Base-by-base conservation (phyloP, 192 early-diverging fungal genomes). In the Allomyces arbusculus region DNA sequence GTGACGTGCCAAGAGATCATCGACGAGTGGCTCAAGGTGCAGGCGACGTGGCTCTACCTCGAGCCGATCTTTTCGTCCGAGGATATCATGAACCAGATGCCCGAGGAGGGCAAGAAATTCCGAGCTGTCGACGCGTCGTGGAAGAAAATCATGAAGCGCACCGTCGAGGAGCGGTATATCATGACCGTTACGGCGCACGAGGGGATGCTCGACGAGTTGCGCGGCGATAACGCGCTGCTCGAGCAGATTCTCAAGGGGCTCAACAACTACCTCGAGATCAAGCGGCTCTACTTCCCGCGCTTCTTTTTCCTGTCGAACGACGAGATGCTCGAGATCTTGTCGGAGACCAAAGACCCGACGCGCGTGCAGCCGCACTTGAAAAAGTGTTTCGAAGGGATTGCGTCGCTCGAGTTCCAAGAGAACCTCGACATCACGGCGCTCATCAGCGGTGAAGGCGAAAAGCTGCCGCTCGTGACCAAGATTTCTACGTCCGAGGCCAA, bases 251-350 rank as follows among this genome's bases (percentile, higher is more conserved):
- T 98, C 67, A 94, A 94, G 72, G 94, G 95, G 16, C 82, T 99
- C 25, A 95, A 95, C 74, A 94, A 99, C 67, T 99, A 99, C 68
- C 71, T 99, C 67, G 97, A 99, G 72, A 82, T 91, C 63, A 91
- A 99, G 75, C 87, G 97, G 65, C 83, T 92, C 16, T 83, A 89
- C 1, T 99, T 99, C 80, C 93, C 97, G 40, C 89, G 97, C 12
- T 99, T 99, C 81, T 99, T 98, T 80, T 99, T 99, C 86, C 91
- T 99, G 40, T 95, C 93, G 72, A 95, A 99, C 71, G 97, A 99
- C 76, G 97, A 99, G 77, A 70, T 99, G 77, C 85, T 99, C n/a
- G 95, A 99, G 79, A 95, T 99, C 65, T 91, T 99, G 66, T 94
- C 95, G 70, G 98, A 97, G 73, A 85, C 87, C 70, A 94, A 96